Evolutionary conservation across 768 basidiomycete species (phyloP).

Genomic region (Mycena metata): DNA sequence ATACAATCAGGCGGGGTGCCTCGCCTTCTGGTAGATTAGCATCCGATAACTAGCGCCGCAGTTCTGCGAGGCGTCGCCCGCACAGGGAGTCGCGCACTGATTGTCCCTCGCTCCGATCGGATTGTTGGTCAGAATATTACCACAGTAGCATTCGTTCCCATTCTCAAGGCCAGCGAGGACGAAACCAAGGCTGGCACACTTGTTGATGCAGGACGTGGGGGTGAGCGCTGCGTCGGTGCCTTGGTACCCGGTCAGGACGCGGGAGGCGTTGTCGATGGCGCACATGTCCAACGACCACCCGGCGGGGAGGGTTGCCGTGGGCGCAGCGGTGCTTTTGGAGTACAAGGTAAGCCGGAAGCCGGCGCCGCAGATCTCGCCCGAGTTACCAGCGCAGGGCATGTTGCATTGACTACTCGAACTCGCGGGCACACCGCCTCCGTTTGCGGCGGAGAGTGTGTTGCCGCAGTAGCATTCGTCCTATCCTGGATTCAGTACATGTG

Average conservation of each 20-base stretch:
- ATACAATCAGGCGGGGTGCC: background rate
- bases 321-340: conserved; percentile 52
- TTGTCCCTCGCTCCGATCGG: conserved; percentile 26
- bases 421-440: conserved; percentile 25
- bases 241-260: conserved; percentile 23
- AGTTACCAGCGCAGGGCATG: conserved; percentile 53
- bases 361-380: conserved; percentile 57
- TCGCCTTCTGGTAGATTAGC: conserved; percentile 29
- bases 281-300: conserved; percentile 34
- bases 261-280: conserved; percentile 26
- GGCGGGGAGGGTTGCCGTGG: conserved; percentile 45
- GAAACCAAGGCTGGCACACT: conserved; percentile 17
- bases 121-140: conserved; percentile 24
- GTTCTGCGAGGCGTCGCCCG: conserved; percentile 26
- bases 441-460: conserved; percentile 23
- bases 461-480: conserved; percentile 34
- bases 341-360: conserved; percentile 56
- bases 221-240: conserved; percentile 23
- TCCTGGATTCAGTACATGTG: background rate
- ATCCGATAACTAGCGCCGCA: conserved; percentile 28
- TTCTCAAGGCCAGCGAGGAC: conserved; percentile 28
- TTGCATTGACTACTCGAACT: conserved; percentile 47
- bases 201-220: conserved; percentile 29
- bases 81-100: conserved; percentile 22
- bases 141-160: conserved; percentile 33